Percentiles rank a stretch among this genome's conserved stretches.
These are phyloP conservation scores for Linderina pennispora DNA, from an alignment of 192 early-diverging fungal genomes.

Conservation along the genomic window DNA sequence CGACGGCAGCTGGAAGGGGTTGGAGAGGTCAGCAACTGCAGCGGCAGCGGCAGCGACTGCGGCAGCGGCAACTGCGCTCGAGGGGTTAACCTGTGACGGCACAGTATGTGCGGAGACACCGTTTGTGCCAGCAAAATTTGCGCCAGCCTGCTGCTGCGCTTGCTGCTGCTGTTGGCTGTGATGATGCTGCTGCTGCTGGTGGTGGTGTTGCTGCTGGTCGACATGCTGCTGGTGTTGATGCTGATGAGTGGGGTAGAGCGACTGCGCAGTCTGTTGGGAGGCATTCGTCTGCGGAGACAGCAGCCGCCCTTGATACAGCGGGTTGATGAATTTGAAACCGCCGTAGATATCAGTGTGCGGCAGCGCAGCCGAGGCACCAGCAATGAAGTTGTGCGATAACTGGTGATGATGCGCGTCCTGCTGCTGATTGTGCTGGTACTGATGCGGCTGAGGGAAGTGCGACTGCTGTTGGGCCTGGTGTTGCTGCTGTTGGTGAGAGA, in stretches of 20 bases:
- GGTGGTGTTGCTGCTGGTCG: neutral
- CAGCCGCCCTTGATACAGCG: constrained; percentile 33
- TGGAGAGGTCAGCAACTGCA: constrained; percentile 28
- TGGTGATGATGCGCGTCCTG: constrained; percentile 13
- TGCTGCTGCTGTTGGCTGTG: constrained; percentile 6
- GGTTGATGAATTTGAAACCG: constrained; percentile 43
- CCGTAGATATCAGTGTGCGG: constrained; percentile 29
- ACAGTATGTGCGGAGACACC: constrained; percentile 10
- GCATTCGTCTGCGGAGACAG: constrained; percentile 13
- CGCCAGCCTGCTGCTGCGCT: neutral
- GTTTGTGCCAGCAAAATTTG: neutral
- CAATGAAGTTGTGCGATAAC: constrained; percentile 23
- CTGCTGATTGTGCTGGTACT: too few relatives aligned
- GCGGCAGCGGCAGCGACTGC: constrained; percentile 10
- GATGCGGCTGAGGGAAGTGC: constrained; percentile 4
- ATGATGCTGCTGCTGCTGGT: neutral
- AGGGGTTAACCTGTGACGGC: constrained; percentile 11
- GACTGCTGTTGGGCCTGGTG: constrained; percentile 9
- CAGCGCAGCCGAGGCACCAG: constrained; percentile 9
- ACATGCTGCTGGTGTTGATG: constrained; percentile 1
- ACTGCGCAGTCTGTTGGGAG: constrained; percentile 1
- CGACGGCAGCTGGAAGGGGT: constrained; percentile 32
- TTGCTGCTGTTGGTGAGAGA: constrained; percentile 10
- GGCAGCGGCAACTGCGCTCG: constrained; percentile 3
- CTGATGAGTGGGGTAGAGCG: constrained; percentile 17